Base-by-base conservation (phyloP, 306 rosid species). In the Biancaea sappan region DNA sequence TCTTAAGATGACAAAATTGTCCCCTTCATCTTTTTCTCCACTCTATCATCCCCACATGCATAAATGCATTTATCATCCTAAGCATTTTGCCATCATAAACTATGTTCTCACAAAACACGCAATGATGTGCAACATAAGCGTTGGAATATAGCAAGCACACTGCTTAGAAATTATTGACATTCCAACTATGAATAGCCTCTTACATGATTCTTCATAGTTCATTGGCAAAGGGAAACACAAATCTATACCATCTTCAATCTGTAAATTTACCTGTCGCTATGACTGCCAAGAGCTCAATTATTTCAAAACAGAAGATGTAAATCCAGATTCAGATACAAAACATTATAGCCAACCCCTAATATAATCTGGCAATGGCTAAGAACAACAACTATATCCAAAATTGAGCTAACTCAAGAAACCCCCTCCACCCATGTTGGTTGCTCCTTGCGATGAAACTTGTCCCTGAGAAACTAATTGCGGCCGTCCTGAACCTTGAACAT, bases 401-500 rank as follows among this genome's bases (percentile, higher is more conserved):
- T 52, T 37, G 52, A 74, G 71, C 79, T 81, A 92, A 87, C 78
- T 74, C 88, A 92, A 92, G 83, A 88, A 94, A 71, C 89, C 87
- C 14, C 91, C 97, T 68, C 92, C 97, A 67, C 94, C 78, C 53
- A 94, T 84, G 84, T 83, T 88, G 8, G 88, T 72, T 19, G 80
- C 77, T 56, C 87, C 98, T 65, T 94, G 97, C 2, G 95, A 90
- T 66, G 93, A 65, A 48, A 86, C 92, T 51, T 90, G 97, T 66
- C 93, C 97, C 65, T 88, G 96, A 12, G 97, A 71, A 73, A 91
- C 93, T 84, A 91, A 25, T 19, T 94, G 98, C 2, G 96, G 78
- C 70, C 97, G 75, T 18, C 91, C 93, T 5, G 90, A 83, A 59
- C 96, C 97, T 87, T 92, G 99, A 76, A 83, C 91, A 51, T 94